phyloP scores from a whole-genome alignment of 306 rosid genomes.

The Datisca glomerata region DNA sequence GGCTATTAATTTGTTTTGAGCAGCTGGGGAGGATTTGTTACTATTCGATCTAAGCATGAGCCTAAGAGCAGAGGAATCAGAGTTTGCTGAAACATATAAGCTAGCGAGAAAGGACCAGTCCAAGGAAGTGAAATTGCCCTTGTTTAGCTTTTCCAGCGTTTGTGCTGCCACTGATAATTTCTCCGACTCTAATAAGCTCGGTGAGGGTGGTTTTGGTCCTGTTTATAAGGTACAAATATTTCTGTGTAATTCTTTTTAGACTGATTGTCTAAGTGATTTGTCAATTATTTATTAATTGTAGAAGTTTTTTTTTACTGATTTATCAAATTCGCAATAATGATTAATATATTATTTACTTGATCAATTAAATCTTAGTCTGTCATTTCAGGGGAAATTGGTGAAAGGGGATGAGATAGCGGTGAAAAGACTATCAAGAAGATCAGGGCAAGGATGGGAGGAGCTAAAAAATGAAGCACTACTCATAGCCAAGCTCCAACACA shows the following conservation, averaged over 20 bases:
- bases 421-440: slow-evolving; percentile 16
- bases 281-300: too few species aligned
- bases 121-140: slow-evolving; percentile 30
- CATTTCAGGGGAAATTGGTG: slow-evolving; percentile 5
- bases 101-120: neutral
- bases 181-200: slow-evolving; percentile 28
- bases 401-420: slow-evolving; percentile 15
- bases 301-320: too few species aligned
- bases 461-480: slow-evolving; percentile 18
- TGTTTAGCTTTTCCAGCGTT: slow-evolving; percentile 25
- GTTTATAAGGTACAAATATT: slow-evolving; percentile 35
- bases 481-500: slow-evolving; percentile 17
- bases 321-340: too few species aligned
- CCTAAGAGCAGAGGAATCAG: neutral
- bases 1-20: neutral
- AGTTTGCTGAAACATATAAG: neutral
- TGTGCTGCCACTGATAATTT: slow-evolving; percentile 30
- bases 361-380: too few species aligned
- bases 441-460: slow-evolving; percentile 20
- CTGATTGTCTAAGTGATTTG: neutral
- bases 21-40: neutral
- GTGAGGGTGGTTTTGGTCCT: slow-evolving; percentile 47
- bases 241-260: neutral
- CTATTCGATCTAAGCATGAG: neutral
- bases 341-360: too few species aligned